phyloP scores from a whole-genome alignment of 108 stramenopile species.

The Schizochytrium sp. region DNA sequence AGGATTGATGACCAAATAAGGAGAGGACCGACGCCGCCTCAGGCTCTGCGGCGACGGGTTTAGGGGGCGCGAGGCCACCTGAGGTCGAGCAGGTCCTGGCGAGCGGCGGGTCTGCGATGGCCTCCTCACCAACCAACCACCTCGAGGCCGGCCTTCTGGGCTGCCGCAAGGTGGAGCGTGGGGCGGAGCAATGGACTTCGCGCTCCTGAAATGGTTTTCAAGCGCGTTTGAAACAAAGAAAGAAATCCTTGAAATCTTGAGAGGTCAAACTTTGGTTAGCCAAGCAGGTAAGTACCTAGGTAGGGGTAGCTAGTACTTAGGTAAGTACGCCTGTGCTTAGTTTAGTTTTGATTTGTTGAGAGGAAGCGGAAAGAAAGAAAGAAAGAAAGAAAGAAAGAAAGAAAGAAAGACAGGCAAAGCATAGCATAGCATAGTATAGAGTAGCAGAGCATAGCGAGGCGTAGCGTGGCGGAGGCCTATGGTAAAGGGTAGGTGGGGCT shows the following conservation, averaged over 20 bases:
- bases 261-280: not conserved
- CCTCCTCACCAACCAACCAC: no score
- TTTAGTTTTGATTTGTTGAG: not conserved
- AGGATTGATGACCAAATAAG: no score
- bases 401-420: not conserved
- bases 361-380: not conserved
- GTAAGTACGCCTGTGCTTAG: not conserved
- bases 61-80: no score
- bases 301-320: no score
- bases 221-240: not conserved
- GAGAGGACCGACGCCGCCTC: no score
- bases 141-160: no score
- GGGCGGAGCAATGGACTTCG: not conserved
- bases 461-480: not conserved
- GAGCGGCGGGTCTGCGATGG: no score
- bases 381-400: not conserved
- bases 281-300: no score
- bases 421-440: not conserved
- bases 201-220: not conserved
- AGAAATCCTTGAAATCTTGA: not conserved
- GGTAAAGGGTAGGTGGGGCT: no score
- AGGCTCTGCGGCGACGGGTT: no score
- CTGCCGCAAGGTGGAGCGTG: not conserved
- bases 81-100: no score
- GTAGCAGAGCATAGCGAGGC: not conserved